Conservation (phyloP, 2,329 filamentous ascomycete genomes). For the Parascedosporium putredinis region DNA sequence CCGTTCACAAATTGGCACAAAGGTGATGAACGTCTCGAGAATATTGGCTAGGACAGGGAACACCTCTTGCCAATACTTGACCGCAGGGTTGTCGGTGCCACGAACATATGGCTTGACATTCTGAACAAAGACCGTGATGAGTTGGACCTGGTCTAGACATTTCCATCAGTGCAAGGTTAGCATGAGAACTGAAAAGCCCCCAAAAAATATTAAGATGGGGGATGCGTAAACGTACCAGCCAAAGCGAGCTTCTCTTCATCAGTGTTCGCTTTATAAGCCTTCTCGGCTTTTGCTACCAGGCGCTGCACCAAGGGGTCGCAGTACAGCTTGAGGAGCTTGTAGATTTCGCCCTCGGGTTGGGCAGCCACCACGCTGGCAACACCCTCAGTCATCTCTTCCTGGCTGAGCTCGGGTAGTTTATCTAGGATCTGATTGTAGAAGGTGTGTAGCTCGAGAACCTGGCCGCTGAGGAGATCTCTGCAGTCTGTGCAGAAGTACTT, state of each 20-base stretch:
- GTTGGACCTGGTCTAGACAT: constrained; percentile 74
- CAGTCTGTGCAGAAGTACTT: constrained; percentile 97
- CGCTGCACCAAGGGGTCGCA: constrained; percentile 82
- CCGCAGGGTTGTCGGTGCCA: constrained; percentile 70
- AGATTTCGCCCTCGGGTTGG: constrained; percentile 70
- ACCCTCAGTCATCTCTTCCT: constrained; percentile 93
- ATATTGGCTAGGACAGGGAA: constrained; percentile 81
- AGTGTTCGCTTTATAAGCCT: constrained; percentile 75
- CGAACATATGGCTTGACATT: constrained; percentile 63
- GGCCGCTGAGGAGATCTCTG: constrained; percentile 70
- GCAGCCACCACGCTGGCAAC: constrained; percentile 85
- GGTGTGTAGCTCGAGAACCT: constrained; percentile 75
- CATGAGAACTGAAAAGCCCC: too few relatives aligned
- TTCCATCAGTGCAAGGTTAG: too few relatives aligned
- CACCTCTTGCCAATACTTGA: constrained; percentile 93
- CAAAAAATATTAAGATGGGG: too few relatives aligned
- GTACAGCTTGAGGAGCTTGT: constrained; percentile 80
- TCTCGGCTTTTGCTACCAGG: constrained; percentile 74
- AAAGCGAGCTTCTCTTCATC: constrained; percentile 77
- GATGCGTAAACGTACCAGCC: constrained; percentile 66
- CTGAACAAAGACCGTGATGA: constrained; percentile 86
- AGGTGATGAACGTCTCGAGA: constrained; percentile 76
- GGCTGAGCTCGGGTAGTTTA: constrained; percentile 72
- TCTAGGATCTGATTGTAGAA: constrained; percentile 90
- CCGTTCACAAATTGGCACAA: constrained; percentile 81